phyloP scores from a whole-genome alignment of 805 yeast genomes.

The Candida ovalis region DNA sequence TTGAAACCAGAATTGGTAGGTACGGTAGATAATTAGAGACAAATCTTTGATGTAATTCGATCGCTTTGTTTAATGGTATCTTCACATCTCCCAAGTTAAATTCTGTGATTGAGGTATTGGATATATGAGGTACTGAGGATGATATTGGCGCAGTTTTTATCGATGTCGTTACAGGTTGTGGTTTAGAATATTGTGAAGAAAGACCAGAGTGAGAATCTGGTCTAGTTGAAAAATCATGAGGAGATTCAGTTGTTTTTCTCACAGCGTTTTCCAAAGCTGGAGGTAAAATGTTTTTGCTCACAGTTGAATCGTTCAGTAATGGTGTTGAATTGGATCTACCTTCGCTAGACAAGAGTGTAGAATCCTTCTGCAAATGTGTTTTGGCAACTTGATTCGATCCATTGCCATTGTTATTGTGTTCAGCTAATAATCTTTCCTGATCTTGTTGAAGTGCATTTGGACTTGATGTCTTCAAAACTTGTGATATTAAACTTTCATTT shows the following conservation, averaged over 20 bases:
- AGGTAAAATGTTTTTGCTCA: constrained; percentile 38
- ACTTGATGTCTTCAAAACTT: constrained; percentile 45
- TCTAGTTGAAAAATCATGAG: constrained; percentile 16
- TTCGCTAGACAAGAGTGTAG: constrained; percentile 34
- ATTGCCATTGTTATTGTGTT: too few relatives aligned
- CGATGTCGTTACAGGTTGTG: not conserved
- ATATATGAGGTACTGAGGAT: constrained; percentile 6
- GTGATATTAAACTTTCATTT: constrained; percentile 65
- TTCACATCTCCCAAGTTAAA: constrained; percentile 75
- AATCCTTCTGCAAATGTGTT: constrained; percentile 43
- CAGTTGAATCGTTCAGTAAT: constrained; percentile 40
- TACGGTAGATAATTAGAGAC: constrained; percentile 65
- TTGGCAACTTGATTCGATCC: constrained; percentile 28
- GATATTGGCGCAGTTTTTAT: not conserved
- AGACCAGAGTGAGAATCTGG: not conserved
- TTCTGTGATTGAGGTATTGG: constrained; percentile 44
- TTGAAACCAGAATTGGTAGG: constrained; percentile 73
- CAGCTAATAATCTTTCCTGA: not conserved
- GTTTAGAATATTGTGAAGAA: not conserved
- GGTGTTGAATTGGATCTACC: constrained; percentile 31
- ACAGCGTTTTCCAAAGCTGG: constrained; percentile 41
- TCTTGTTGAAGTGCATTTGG: constrained; percentile 2
- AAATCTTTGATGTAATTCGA: constrained; percentile 67
- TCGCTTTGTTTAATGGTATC: constrained; percentile 63
- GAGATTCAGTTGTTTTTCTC: constrained; percentile 33